Percentiles rank a stretch among this genome's conserved stretches.
These are phyloP conservation scores for Entamoeba moshkovskii DNA, from an alignment of 208 protist genomes.

Conservation along the genomic window DNA sequence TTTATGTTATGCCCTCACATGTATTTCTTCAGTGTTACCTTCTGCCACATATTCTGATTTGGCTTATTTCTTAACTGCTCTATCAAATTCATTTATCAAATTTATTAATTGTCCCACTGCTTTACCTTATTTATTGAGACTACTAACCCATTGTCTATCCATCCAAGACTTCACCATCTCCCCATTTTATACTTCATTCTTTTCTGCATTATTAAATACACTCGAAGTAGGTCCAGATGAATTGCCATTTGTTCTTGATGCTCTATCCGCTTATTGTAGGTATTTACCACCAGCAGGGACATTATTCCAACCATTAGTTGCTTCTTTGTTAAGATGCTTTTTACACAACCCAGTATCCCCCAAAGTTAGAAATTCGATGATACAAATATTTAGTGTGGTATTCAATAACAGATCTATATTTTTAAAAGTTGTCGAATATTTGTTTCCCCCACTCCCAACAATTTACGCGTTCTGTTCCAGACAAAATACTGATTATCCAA, in stretches of 20 bases:
- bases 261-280: background rate
- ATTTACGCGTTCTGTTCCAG: background rate
- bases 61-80: background rate
- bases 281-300: background rate
- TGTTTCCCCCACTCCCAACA: background rate
- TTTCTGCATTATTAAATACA: background rate
- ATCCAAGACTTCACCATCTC: background rate
- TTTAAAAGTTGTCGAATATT: background rate
- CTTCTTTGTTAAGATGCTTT: background rate
- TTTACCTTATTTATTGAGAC: background rate
- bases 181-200: background rate
- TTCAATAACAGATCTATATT: background rate
- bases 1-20: background rate
- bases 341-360: background rate
- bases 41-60: background rate
- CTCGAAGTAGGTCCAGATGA: background rate
- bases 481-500: background rate
- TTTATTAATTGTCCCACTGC: background rate
- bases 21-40: background rate
- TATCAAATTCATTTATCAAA: background rate
- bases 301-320: background rate
- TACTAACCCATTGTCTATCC: background rate
- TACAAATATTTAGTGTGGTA: background rate
- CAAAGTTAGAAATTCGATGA: background rate
- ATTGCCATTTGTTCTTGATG: background rate